Percentiles rank a stretch among this genome's conserved stretches.
These are phyloP conservation scores for Gracilaria domingensis DNA, from an alignment of 23 red algal genomes.

Conservation along the genomic window DNA sequence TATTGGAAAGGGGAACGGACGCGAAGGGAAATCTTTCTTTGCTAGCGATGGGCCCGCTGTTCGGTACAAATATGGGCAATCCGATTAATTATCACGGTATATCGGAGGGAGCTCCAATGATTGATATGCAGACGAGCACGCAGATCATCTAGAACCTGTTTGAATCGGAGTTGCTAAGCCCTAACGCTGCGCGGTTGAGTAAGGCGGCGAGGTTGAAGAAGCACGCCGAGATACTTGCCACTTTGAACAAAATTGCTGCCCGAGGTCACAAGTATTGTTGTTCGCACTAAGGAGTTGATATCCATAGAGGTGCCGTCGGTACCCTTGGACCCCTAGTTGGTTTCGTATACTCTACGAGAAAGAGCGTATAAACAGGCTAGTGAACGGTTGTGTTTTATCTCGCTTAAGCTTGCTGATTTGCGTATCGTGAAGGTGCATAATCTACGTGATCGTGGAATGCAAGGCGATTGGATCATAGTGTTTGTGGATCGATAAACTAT, in stretches of 20 bases:
- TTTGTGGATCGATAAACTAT: too few species aligned
- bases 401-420: too few species aligned
- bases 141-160: conserved; percentile 40
- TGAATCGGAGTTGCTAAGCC: conserved; percentile 27
- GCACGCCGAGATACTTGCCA: not conserved
- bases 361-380: too few species aligned
- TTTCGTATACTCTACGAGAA: not conserved
- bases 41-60: conserved; percentile 45
- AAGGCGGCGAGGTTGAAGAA: not conserved
- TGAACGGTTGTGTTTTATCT: too few species aligned
- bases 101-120: conserved; percentile 47
- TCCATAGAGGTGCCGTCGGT: not conserved
- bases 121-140: conserved; percentile 50
- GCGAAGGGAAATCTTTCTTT: conserved; percentile 44
- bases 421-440: too few species aligned
- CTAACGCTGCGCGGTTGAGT: not conserved
- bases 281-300: not conserved
- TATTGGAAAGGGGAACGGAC: conserved; percentile 44
- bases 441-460: too few species aligned
- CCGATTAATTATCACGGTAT: conserved; percentile 63
- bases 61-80: conserved; percentile 8
- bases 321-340: too few species aligned
- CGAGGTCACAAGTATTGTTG: not conserved
- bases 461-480: too few species aligned
- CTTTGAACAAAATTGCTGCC: not conserved